These are phyloP conservation scores for Tremella fuciformis DNA, from an alignment of 768 basidiomycete species.

Conservation along the genomic window DNA sequence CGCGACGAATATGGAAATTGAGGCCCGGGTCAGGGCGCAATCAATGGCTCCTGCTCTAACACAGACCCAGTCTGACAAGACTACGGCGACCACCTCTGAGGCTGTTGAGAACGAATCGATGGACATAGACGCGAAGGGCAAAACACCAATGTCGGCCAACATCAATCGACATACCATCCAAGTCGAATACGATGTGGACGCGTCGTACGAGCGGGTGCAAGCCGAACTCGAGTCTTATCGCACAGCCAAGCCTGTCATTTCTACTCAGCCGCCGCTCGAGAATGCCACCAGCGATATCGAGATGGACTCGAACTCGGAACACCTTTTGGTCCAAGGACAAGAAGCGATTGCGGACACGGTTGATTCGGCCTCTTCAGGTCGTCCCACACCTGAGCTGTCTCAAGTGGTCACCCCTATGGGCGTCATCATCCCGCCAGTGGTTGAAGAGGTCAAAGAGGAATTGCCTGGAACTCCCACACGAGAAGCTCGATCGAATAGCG, in stretches of 20 bases:
- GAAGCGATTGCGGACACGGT: conserved; percentile 10
- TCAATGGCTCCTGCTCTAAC: conserved; percentile 11
- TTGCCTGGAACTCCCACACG: conserved; percentile 30
- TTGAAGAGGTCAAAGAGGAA: neutral
- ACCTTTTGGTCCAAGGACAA: conserved; percentile 9
- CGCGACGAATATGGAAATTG: neutral
- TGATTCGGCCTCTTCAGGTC: conserved; percentile 12
- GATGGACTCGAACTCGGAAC: conserved; percentile 30
- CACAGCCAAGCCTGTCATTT: neutral
- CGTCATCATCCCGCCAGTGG: neutral
- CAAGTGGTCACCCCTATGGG: conserved; percentile 14
- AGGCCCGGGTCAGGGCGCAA: conserved; percentile 8
- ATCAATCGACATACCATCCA: conserved; percentile 88
- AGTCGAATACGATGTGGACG: conserved; percentile 79
- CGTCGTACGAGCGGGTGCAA: conserved; percentile 41
- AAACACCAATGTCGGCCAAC: conserved; percentile 39
- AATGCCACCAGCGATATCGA: conserved; percentile 25
- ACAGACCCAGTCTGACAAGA: conserved; percentile 15
- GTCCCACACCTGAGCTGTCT: conserved; percentile 10
- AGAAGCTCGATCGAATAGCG: neutral
- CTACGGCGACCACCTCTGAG: conserved; percentile 10
- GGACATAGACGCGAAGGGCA: conserved; percentile 9
- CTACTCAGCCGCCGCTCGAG: neutral
- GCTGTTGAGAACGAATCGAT: conserved; percentile 31
- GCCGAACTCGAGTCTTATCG: conserved; percentile 27